These are phyloP conservation scores for Hymenoscyphus scutula DNA, from an alignment of 2,329 filamentous ascomycete species.

Conservation along the genomic window DNA sequence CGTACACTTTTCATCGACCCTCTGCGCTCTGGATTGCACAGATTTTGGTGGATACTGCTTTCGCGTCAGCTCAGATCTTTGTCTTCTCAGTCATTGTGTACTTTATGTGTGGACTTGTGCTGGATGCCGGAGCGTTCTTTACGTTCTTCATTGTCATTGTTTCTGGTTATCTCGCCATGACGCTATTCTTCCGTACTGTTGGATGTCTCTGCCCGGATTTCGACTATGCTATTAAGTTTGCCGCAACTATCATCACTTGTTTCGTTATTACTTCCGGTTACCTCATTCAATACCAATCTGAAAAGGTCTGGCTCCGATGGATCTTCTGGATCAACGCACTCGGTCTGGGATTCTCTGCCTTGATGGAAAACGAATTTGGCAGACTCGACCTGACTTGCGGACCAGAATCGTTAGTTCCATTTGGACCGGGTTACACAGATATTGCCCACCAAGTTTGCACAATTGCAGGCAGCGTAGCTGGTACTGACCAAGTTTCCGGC, in stretches of 20 bases:
- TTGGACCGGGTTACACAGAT: slow-evolving; percentile 66
- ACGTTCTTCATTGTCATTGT: slow-evolving; percentile 72
- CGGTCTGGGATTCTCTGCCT: slow-evolving; percentile 69
- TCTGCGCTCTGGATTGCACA: slow-evolving; percentile 82
- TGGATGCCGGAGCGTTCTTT: slow-evolving; percentile 75
- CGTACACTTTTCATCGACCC: slow-evolving; percentile 79
- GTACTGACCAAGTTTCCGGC: slow-evolving; percentile 63
- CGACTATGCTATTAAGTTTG: slow-evolving; percentile 81
- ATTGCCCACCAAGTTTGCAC: slow-evolving; percentile 80
- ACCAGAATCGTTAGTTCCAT: slow-evolving; percentile 65
- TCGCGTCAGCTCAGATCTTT: slow-evolving; percentile 67
- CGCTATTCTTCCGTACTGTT: slow-evolving; percentile 72
- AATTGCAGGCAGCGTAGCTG: slow-evolving; percentile 66
- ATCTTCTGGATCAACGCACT: slow-evolving; percentile 75
- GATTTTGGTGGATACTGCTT: slow-evolving; percentile 74
- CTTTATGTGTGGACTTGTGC: slow-evolving; percentile 69
- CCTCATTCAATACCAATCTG: slow-evolving; percentile 73
- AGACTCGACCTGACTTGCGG: slow-evolving; percentile 67
- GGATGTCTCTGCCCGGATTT: slow-evolving; percentile 77
- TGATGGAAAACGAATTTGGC: slow-evolving; percentile 88
- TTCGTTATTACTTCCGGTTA: slow-evolving; percentile 81
- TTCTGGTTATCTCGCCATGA: slow-evolving; percentile 69
- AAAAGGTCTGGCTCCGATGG: slow-evolving; percentile 77
- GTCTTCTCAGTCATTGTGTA: slow-evolving; percentile 75
- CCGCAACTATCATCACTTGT: slow-evolving; percentile 75